These are phyloP conservation scores for Tolypocladium album DNA, from an alignment of 2,329 filamentous ascomycete genomes.

Conservation along the genomic window DNA sequence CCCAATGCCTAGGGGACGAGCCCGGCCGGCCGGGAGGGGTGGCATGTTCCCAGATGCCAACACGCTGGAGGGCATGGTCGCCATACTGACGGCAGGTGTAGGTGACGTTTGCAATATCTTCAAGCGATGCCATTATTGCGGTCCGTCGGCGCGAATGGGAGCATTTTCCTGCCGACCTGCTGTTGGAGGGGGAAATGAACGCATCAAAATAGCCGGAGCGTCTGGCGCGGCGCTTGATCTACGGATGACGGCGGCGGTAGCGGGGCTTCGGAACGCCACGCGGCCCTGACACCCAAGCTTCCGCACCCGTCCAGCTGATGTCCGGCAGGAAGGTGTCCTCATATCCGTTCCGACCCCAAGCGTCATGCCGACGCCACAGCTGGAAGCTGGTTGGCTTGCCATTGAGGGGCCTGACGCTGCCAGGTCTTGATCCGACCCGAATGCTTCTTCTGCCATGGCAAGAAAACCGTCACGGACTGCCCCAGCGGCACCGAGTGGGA, in stretches of 20 bases:
- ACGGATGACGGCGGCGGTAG: not conserved
- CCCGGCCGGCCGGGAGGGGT: constrained; percentile 5
- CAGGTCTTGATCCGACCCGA: not conserved
- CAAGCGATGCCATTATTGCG: not conserved
- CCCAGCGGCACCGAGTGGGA: not conserved
- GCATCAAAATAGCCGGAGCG: not conserved
- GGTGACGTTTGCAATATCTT: constrained; percentile 7
- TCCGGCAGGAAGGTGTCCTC: not conserved
- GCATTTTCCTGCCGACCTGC: not conserved
- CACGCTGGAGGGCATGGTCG: constrained; percentile 29
- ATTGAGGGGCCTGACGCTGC: not conserved
- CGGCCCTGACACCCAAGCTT: not conserved
- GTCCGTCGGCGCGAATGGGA: not conserved
- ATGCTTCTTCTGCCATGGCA: not conserved
- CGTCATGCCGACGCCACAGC: not conserved
- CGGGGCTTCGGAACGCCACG: not conserved
- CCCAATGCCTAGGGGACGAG: constrained; percentile 18
- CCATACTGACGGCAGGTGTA: constrained; percentile 26
- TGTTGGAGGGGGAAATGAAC: not conserved
- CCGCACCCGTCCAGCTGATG: not conserved
- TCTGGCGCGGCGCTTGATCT: not conserved
- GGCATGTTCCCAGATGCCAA: constrained; percentile 31
- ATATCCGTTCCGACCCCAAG: not conserved
- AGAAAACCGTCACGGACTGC: not conserved
- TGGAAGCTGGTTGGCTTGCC: not conserved